Evolutionary conservation across 257 asterid genomes (phyloP), one percentile per base, ranked within the genome.

Genomic region (Ehretia macrophylla): DNA sequence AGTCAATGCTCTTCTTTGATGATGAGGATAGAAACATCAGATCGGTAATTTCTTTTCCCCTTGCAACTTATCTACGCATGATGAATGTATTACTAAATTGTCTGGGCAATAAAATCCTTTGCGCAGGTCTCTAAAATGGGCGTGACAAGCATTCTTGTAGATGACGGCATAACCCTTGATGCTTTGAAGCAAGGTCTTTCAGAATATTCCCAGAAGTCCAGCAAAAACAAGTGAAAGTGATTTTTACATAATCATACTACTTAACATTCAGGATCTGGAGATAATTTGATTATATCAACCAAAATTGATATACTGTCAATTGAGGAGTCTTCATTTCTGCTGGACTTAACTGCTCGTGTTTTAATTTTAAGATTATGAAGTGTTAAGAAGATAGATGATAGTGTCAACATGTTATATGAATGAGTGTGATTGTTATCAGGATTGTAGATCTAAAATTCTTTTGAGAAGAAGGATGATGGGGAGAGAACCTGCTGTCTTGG

Each of bases 11-110:
- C 14, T 76, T 76, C 63, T 76, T 76, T 61, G 76, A 76, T 17
- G 81, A 76, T 14, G 75, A 72, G 57, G 64, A 60, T 32, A 61
- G 78, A 50, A 72, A 76, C 38, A 76, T 62, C n/a, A 67, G n/a
- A 19, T 56, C 70, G 27, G 72, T 71, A 71, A 40, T 21, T 1
- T 2, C 23, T 1, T 10, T 40, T 17, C 39, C 39, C 21, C 38
- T 12, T 38, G 44, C 63, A 32, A 38, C 42, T 17, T 50, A 55
- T 21, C 40, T 51, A 17, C 42, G 4, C 4, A 32, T 39, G 32
- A 37, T 27, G 35, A 27, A n/a, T 19, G 5, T 17, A 8, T 65
- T 9, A 10, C 8, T 1, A 51, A 27, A 37, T 9, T 44, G 18
- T 27, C 38, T 60, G 8, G n/a, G n/a, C 48, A 21, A 54, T 38